Conservation (phyloP, 2,329 filamentous ascomycete species). For the Tetracladium maxilliforme region DNA sequence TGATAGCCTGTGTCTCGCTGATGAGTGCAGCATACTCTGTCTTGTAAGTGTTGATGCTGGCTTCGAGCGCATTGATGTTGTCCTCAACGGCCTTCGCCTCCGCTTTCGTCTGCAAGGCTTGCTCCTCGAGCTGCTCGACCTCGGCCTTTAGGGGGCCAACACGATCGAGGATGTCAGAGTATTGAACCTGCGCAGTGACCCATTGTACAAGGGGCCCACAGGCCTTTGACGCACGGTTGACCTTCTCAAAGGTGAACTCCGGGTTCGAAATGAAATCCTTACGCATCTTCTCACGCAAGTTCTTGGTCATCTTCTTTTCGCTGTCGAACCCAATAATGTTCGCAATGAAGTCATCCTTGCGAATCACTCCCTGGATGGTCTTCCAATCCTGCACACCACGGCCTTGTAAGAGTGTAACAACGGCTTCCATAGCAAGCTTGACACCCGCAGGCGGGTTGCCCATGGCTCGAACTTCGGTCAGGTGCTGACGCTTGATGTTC, state of each 20-base stretch:
- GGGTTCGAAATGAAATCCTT: conserved; percentile 84
- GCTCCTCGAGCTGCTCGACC: conserved; percentile 72
- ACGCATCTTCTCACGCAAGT: conserved; percentile 74
- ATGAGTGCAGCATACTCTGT: conserved; percentile 90
- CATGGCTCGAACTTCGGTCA: conserved; percentile 97
- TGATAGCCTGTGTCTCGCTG: conserved; percentile 94
- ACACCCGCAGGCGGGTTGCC: conserved; percentile 82
- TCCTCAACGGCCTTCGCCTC: conserved; percentile 85
- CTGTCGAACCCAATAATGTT: conserved; percentile 98
- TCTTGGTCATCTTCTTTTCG: conserved; percentile 81
- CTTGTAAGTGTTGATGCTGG: conserved; percentile 91
- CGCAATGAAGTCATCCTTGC: conserved; percentile 90
- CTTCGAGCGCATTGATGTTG: conserved; percentile 70
- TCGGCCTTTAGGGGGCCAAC: conserved; percentile 88
- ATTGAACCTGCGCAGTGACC: conserved; percentile 93
- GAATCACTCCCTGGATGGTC: conserved; percentile 74
- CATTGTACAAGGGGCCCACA: conserved; percentile 95
- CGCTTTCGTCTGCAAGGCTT: conserved; percentile 83
- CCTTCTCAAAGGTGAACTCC: conserved; percentile 91
- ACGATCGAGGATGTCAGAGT: conserved; percentile 90
- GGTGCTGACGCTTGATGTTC: conserved; percentile 94
- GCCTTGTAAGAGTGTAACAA: conserved; percentile 85
- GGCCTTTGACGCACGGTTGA: conserved; percentile 90
- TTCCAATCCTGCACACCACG: conserved; percentile 89
- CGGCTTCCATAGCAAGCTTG: conserved; percentile 84